A percentile compares a stretch with the other conserved stretches of the same genome.
phyloP scores from a whole-genome alignment of 1,284 basidiomycete species.

The Kalmanozyma brasiliensis region DNA sequence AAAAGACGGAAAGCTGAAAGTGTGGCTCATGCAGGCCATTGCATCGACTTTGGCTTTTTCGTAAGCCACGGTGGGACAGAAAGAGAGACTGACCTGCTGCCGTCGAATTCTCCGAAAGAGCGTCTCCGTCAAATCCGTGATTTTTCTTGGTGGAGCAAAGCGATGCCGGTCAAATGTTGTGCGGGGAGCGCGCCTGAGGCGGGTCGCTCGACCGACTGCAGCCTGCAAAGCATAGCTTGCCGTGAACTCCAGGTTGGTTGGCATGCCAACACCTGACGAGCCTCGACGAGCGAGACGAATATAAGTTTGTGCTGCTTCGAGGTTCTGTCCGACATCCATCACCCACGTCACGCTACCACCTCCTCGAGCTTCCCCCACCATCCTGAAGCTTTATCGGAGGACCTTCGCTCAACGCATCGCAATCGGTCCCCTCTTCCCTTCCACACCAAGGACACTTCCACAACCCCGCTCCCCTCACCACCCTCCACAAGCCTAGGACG shows the following conservation, averaged over 20 bases:
- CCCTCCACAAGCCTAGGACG: background rate
- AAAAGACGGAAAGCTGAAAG: slow-evolving; percentile 24
- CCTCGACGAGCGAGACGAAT: too few species aligned
- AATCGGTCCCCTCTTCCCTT: background rate
- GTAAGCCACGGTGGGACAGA: slow-evolving; percentile 3
- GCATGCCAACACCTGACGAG: slow-evolving; percentile 1
- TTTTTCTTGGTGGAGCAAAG: background rate
- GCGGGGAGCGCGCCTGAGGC: background rate
- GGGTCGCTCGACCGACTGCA: background rate
- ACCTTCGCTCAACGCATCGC: too few species aligned
- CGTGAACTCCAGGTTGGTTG: slow-evolving; percentile 26
- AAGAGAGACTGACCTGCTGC: background rate
- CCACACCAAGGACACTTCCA: background rate
- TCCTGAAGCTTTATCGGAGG: too few species aligned
- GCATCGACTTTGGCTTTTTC: background rate
- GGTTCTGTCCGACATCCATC: too few species aligned
- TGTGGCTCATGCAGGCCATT: slow-evolving; percentile 2
- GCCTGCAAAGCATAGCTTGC: too few species aligned
- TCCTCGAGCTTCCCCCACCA: too few species aligned
- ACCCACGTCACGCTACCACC: too few species aligned
- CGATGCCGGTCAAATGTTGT: background rate
- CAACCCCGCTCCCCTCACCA: background rate
- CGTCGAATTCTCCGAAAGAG: background rate
- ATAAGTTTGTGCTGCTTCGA: slow-evolving; percentile 4
- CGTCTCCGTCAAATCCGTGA: slow-evolving; percentile 36